These are phyloP conservation scores for Globisporangium canariense DNA, from an alignment of 352 stramenopile species.

Conservation along the genomic window DNA sequence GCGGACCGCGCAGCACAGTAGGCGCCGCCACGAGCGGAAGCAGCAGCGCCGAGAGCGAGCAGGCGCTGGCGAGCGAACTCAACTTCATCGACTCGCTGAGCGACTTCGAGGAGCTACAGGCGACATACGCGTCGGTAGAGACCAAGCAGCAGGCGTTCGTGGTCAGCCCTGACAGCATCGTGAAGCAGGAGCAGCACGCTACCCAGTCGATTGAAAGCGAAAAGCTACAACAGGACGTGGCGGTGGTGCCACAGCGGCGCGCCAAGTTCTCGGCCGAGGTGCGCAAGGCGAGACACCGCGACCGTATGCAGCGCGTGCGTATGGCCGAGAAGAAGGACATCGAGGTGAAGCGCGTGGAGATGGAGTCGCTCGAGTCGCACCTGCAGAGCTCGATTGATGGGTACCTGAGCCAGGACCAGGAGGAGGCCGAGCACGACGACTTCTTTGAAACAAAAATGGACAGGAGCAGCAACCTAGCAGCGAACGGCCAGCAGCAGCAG, in stretches of 20 bases:
- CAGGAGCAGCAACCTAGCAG: background rate
- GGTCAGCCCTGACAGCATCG: background rate
- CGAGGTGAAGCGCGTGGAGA: constrained; percentile 34
- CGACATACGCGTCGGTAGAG: background rate
- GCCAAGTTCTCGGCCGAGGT: constrained; percentile 21
- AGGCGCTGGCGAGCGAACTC: background rate
- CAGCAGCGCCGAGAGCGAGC: constrained; percentile 4
- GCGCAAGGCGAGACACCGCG: constrained; percentile 28
- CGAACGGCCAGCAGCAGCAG: background rate
- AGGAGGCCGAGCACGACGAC: constrained; percentile 8
- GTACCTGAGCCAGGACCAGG: constrained; percentile 7
- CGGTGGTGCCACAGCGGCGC: background rate
- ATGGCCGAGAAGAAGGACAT: constrained; percentile 34
- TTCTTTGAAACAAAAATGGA: background rate
- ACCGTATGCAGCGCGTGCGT: constrained; percentile 39
- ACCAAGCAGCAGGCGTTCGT: background rate
- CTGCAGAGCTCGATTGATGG: constrained; percentile 21
- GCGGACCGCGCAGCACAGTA: background rate
- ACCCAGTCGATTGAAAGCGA: background rate
- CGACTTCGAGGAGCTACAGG: constrained; percentile 8
- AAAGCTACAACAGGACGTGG: background rate
- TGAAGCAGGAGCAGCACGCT: background rate
- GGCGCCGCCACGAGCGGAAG: background rate
- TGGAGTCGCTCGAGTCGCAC: constrained; percentile 25
- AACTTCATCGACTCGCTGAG: constrained; percentile 11